Conservation (phyloP, 495 filamentous ascomycete genomes). For the Neurospora pannonica region DNA sequence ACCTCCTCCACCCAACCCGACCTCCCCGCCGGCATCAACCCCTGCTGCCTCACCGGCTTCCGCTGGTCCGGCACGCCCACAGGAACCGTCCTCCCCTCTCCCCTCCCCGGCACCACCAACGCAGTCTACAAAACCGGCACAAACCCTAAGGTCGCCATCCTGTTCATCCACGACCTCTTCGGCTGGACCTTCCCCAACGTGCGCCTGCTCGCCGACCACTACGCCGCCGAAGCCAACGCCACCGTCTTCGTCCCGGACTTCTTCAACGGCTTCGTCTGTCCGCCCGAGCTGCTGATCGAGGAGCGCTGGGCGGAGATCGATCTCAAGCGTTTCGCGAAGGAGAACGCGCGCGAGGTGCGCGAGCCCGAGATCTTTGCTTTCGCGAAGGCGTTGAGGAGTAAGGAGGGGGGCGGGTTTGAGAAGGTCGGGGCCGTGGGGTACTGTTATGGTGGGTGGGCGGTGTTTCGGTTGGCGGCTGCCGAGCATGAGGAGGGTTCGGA, state of each 20-base stretch:
- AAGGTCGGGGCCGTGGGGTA: slow-evolving; percentile 48
- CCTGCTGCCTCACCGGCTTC: slow-evolving; percentile 33
- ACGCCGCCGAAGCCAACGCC: slow-evolving; percentile 40
- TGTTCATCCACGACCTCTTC: slow-evolving; percentile 49
- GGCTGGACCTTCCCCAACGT: slow-evolving; percentile 51
- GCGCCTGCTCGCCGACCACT: slow-evolving; percentile 48
- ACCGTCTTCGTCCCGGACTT: slow-evolving; percentile 53
- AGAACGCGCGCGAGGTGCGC: slow-evolving; percentile 37
- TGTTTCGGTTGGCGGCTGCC: slow-evolving; percentile 33
- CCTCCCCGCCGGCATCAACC: not conserved
- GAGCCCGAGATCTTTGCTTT: slow-evolving; percentile 44
- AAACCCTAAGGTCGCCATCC: slow-evolving; percentile 36
- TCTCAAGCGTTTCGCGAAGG: slow-evolving; percentile 22
- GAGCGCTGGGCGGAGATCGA: slow-evolving; percentile 31
- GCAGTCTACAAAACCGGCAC: slow-evolving; percentile 36
- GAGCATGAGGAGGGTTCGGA: slow-evolving; percentile 14
- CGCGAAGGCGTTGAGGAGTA: slow-evolving; percentile 33
- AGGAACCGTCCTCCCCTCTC: slow-evolving; percentile 23
- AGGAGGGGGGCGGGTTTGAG: slow-evolving; percentile 16
- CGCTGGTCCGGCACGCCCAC: slow-evolving; percentile 38
- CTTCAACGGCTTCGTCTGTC: slow-evolving; percentile 30
- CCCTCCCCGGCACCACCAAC: slow-evolving; percentile 26
- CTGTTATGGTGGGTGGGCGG: slow-evolving; percentile 54
- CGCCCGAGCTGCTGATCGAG: slow-evolving; percentile 18
- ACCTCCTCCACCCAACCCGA: not conserved